phyloP scores from a whole-genome alignment of 768 basidiomycete species.

The Amylocystis lapponica region DNA sequence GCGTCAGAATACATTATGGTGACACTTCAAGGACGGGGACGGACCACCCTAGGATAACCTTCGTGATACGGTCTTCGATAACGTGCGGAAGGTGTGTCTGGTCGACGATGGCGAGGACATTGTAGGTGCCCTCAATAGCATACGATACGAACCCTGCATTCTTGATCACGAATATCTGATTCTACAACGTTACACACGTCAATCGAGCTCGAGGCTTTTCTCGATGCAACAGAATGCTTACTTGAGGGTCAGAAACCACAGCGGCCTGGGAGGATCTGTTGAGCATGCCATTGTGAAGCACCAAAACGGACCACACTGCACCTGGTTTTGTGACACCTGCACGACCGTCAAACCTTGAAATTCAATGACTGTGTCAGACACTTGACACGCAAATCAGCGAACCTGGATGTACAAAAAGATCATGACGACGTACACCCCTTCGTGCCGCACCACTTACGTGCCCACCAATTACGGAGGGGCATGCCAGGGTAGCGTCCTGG shows the following conservation, averaged over 20 bases:
- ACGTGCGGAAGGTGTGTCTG: constrained; percentile 67
- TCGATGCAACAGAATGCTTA: constrained; percentile 23
- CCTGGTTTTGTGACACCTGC: constrained; percentile 83
- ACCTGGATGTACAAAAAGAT: not conserved
- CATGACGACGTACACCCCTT: constrained; percentile 51
- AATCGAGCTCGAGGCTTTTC: not conserved
- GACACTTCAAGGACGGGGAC: constrained; percentile 5
- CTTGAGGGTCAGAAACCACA: constrained; percentile 69
- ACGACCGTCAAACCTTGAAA: constrained; percentile 80
- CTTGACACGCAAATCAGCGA: constrained; percentile 37
- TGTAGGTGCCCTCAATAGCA: constrained; percentile 68
- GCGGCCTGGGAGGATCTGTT: constrained; percentile 36
- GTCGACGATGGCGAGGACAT: constrained; percentile 75
- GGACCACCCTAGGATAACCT: constrained; percentile 53
- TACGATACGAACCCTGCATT: constrained; percentile 76
- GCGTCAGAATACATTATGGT: not conserved
- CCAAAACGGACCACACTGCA: constrained; percentile 8
- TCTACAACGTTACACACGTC: constrained; percentile 26
- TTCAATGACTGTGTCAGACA: constrained; percentile 78
- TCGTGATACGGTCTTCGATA: constrained; percentile 59
- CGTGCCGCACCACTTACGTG: constrained; percentile 63
- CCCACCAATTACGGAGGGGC: constrained; percentile 83
- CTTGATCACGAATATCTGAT: constrained; percentile 75
- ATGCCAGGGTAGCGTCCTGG: constrained; percentile 76
- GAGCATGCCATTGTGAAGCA: too few species aligned